Evolutionary conservation across 768 basidiomycete genomes (phyloP).

Genomic region (Kwoniella dendrophila): DNA sequence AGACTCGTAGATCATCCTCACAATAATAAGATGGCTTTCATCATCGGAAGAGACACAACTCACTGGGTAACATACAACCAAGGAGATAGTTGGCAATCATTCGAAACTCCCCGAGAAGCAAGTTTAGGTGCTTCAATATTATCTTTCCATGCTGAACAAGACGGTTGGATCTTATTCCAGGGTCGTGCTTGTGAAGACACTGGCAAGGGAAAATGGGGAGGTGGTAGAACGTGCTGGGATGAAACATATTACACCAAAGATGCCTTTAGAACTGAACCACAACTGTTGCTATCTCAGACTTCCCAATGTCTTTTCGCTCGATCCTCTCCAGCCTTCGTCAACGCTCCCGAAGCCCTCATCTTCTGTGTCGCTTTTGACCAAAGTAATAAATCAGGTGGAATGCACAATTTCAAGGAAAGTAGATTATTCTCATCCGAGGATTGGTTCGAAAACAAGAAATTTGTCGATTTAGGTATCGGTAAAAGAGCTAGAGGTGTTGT

Average conservation of each 20-base stretch:
- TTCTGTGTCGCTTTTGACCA: constrained; percentile 88
- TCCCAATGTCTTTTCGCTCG: constrained; percentile 86
- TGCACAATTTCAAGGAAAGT: constrained; percentile 62
- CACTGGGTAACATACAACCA: constrained; percentile 89
- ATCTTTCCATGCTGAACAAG: constrained; percentile 79
- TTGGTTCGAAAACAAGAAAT: constrained; percentile 71
- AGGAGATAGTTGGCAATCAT: constrained; percentile 82
- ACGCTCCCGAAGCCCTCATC: constrained; percentile 73
- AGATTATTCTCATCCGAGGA: constrained; percentile 81
- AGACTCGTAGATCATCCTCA: constrained; percentile 87
- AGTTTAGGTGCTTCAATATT: constrained; percentile 63
- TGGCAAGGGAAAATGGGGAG: constrained; percentile 51
- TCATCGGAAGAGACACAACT: constrained; percentile 69
- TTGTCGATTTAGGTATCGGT: constrained; percentile 80
- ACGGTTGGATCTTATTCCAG: constrained; percentile 58
- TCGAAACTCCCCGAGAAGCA: constrained; percentile 64
- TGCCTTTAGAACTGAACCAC: constrained; percentile 68
- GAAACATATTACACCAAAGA: constrained; percentile 89
- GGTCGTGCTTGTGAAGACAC: constrained; percentile 51
- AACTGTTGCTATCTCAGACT: constrained; percentile 70
- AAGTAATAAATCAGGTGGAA: constrained; percentile 43
- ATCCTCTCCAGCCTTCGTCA: constrained; percentile 76
- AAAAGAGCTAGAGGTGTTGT: constrained; percentile 85
- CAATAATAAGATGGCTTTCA: constrained; percentile 79
- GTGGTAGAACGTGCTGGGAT: constrained; percentile 54